Base-by-base conservation (phyloP, 2,329 filamentous ascomycete species). In the Claviceps spartinae region DNA sequence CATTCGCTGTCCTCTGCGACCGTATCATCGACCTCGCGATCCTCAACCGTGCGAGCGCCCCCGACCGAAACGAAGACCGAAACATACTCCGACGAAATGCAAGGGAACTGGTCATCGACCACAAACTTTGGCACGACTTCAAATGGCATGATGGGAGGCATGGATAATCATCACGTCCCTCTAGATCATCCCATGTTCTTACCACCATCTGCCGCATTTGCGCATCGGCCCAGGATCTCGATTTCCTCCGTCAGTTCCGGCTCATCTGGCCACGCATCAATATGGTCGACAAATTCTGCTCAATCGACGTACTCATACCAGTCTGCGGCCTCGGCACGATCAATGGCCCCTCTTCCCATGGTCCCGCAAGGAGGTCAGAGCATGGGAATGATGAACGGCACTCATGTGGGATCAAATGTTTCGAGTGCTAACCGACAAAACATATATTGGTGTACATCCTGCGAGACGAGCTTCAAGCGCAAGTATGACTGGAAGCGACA, bases 401-500 rank as follows among this genome's bases (percentile, higher is more conserved):
- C 62, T 20, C 62, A 63, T 34, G 57, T 62, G 41, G 59, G 58
- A 5, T 61, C 68, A 24, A 53, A 58, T 30, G 59, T 60, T 48
- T 59, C 60, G 52, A 61, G 57, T 40, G 58, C 60, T 49, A 65
- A 59, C 52, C 67, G 67, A 59, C 67, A 68, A 47, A 75, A 76
- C 55, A 72, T 75, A 30, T 78, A 77, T 63, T 78, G 74, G 74
- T 78, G 75, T 60, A 78, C 75, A 4, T 75, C 73, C 18, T 78
- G 73, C 64, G 79, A 83, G 62, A 82, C 81, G 48, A 81, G 78
- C 46, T 81, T 84, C 61, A 81, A 81, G 68, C 75, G 79, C 57
- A 83, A 83, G 62, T 81, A 82, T 56, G 80, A 84, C 63, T 85
- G 78, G 82, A 83, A 83, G 64, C 75, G 79, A 36, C 82, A 85